These are phyloP conservation scores for Sporothrix brunneoviolacea DNA, from an alignment of 2,329 filamentous ascomycete species.

Conservation along the genomic window DNA sequence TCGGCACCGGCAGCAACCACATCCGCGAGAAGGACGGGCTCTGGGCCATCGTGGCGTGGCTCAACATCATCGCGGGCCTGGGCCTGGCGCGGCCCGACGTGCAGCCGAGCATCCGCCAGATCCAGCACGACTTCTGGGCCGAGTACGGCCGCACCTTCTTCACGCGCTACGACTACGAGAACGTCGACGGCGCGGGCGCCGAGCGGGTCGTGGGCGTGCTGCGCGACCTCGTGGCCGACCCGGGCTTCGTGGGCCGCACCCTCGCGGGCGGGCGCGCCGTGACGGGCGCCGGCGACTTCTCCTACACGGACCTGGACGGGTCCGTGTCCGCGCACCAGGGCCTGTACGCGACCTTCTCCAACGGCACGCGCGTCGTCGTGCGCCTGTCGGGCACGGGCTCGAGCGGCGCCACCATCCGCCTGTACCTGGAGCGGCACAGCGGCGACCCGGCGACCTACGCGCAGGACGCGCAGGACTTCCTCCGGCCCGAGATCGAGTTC, in stretches of 20 bases:
- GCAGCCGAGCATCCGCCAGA: conserved; percentile 87
- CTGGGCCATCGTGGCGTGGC: conserved; percentile 95
- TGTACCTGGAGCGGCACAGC: conserved; percentile 97
- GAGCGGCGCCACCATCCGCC: conserved; percentile 88
- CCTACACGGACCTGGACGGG: conserved; percentile 97
- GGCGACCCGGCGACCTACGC: conserved; percentile 70
- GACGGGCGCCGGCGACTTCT: conserved; percentile 87
- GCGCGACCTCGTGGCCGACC: conserved; percentile 66
- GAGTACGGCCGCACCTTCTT: conserved; percentile 97
- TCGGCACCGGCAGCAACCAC: conserved; percentile 96
- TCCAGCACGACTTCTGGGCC: conserved; percentile 95
- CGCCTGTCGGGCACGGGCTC: conserved; percentile 92
- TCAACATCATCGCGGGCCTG: conserved; percentile 96
- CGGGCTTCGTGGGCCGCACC: conserved; percentile 72
- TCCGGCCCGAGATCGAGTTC: conserved; percentile 81
- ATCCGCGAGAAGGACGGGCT: conserved; percentile 98
- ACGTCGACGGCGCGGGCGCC: conserved; percentile 84
- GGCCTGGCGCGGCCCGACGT: conserved; percentile 73
- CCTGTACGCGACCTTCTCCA: conserved; percentile 88
- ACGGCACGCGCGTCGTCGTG: conserved; percentile 90
- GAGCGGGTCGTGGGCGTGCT: conserved; percentile 83
- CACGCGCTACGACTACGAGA: conserved; percentile 97
- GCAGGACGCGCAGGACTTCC: conserved; percentile 84
- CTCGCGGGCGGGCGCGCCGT: conserved; percentile 76
- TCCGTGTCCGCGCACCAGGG: conserved; percentile 95